These are phyloP conservation scores for Dioscorea alata DNA, from an alignment of 106 monocot genomes.

Conservation along the genomic window DNA sequence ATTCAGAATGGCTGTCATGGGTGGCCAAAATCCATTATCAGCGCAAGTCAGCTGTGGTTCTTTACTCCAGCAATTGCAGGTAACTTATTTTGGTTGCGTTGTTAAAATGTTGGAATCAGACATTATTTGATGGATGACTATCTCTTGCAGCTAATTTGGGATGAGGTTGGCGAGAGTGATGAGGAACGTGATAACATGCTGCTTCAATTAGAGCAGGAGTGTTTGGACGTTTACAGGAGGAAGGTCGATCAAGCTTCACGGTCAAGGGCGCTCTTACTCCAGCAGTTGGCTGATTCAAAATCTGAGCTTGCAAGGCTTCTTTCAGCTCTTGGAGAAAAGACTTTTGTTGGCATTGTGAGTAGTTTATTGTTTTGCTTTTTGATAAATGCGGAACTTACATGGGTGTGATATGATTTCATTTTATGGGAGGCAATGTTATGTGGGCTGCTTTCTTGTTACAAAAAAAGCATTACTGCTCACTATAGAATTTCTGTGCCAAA, in stretches of 20 bases:
- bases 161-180: conserved; percentile 94
- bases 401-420: too few relatives aligned
- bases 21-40: conserved; percentile 19
- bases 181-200: conserved; percentile 88
- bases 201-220: conserved; percentile 85
- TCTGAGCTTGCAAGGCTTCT: conserved; percentile 58
- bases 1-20: conserved; percentile 33
- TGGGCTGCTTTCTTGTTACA: too few relatives aligned
- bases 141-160: conserved; percentile 72
- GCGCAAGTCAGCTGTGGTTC: conserved; percentile 43
- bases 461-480: too few relatives aligned
- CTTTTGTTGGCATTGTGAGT: conserved; percentile 57
- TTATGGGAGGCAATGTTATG: too few relatives aligned
- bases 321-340: conserved; percentile 81
- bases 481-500: too few relatives aligned
- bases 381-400: too few relatives aligned
- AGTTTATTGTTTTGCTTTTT: neutral
- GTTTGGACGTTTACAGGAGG: conserved; percentile 93
- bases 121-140: neutral
- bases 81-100: neutral
- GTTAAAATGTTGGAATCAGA: neutral
- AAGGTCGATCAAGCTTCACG: conserved; percentile 86
- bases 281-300: conserved; percentile 82
- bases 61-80: conserved; percentile 65
- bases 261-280: conserved; percentile 74